Conservation (phyloP, 345 rosid genomes). For the Syzygium grande region DNA sequence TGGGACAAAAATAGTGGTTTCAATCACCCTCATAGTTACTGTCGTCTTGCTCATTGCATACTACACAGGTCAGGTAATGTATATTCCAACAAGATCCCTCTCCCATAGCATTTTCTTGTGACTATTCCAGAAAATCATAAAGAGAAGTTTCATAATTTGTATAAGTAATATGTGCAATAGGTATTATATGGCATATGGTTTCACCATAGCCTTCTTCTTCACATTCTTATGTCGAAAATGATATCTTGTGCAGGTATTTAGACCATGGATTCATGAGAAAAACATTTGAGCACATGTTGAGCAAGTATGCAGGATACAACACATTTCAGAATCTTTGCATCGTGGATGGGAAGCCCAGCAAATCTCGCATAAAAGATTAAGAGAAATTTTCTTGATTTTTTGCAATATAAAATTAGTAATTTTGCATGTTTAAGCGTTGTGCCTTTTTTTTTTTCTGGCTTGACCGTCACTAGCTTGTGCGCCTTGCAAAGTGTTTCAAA, state of each 20-base stretch:
- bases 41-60: slow-evolving; percentile 13
- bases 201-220: not conserved
- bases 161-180: not conserved
- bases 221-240: not conserved
- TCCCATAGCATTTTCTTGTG: not conserved
- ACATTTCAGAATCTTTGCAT: slow-evolving; percentile 9
- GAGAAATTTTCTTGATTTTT: not conserved
- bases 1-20: slow-evolving; percentile 11
- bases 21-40: slow-evolving; percentile 19
- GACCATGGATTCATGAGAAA: slow-evolving; percentile 38
- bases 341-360: slow-evolving; percentile 15
- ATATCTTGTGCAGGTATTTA: slow-evolving; percentile 20
- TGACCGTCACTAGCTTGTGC: not conserved
- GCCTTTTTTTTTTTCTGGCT: not conserved
- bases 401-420: not conserved
- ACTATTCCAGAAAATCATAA: not conserved
- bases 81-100: not conserved
- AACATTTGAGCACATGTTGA: slow-evolving; percentile 23
- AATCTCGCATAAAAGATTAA: slow-evolving; percentile 17
- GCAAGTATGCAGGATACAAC: slow-evolving; percentile 6
- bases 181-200: not conserved
- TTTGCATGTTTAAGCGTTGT: not conserved
- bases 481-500: slow-evolving; percentile 23
- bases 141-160: not conserved
- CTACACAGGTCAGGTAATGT: slow-evolving; percentile 22